Evolutionary conservation across 768 basidiomycete genomes (phyloP).

Genomic region (Xanthoconium purpureum): DNA sequence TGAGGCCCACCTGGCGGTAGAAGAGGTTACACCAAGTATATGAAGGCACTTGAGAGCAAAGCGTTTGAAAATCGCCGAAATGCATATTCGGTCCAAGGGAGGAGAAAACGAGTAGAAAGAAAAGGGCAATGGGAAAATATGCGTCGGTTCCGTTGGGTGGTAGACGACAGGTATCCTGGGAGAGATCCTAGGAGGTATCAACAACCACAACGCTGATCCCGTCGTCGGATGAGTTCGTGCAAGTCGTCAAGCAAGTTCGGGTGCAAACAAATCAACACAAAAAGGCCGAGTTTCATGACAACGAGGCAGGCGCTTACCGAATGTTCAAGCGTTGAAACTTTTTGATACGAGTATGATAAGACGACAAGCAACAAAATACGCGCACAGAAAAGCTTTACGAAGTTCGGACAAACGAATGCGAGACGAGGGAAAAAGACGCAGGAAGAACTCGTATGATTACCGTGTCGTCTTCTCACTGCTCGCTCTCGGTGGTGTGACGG

Average conservation of each 20-base stretch:
- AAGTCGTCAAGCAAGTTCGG: constrained; percentile 29
- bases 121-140: neutral
- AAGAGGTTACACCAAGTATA: constrained; percentile 96
- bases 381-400: neutral
- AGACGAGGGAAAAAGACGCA: neutral
- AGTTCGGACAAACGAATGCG: neutral
- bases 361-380: neutral
- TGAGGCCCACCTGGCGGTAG: constrained; percentile 68
- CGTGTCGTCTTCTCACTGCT: too few relatives aligned
- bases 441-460: too few relatives aligned
- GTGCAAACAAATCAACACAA: constrained; percentile 35
- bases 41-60: constrained; percentile 69
- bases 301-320: constrained; percentile 19
- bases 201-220: constrained; percentile 15
- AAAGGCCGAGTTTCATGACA: constrained; percentile 14
- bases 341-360: neutral
- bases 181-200: constrained; percentile 19
- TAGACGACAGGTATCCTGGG: constrained; percentile 11
- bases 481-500: too few relatives aligned
- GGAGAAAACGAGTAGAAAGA: neutral
- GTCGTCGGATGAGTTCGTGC: constrained; percentile 20
- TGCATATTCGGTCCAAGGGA: constrained; percentile 36
- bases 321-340: neutral
- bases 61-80: constrained; percentile 71
- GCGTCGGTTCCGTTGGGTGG: constrained; percentile 4